Evolutionary conservation across 2,329 filamentous ascomycete species (phyloP).

Genomic region (Chaetomium olivaceum): DNA sequence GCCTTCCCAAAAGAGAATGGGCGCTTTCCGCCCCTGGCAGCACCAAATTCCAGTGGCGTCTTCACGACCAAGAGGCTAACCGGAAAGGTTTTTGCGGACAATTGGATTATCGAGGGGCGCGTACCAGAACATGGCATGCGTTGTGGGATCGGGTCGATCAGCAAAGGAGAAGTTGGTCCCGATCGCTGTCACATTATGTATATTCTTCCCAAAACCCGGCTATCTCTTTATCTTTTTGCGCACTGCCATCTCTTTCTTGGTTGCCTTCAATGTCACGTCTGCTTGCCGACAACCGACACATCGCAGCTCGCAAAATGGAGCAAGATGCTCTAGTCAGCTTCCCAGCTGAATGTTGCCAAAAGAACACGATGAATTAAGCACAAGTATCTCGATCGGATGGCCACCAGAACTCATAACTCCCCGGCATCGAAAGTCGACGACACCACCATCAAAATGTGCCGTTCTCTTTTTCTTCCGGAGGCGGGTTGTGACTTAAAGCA

Average conservation of each 20-base stretch:
- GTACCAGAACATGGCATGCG: constrained; percentile 17
- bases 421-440: neutral
- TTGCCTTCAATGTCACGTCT: neutral
- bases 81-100: neutral
- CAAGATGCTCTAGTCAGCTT: neutral
- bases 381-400: neutral
- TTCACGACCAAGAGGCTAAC: constrained; percentile 13
- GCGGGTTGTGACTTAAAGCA: neutral
- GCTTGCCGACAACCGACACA: neutral
- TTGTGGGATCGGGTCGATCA: constrained; percentile 18
- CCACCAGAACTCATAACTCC: neutral
- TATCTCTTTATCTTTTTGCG: neutral
- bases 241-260: neutral
- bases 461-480: neutral
- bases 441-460: neutral
- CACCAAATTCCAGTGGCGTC: constrained; percentile 24
- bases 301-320: neutral
- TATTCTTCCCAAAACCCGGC: neutral
- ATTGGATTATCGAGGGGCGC: constrained; percentile 14
- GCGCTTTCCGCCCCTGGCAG: constrained; percentile 4
- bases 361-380: neutral
- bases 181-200: constrained; percentile 12
- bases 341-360: neutral
- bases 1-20: constrained; percentile 11
- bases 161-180: neutral